A percentile compares a stretch with the other conserved stretches of the same genome.
Evolutionary conservation across 768 basidiomycete genomes (phyloP).

Genomic region (Tulasnella sp.): DNA sequence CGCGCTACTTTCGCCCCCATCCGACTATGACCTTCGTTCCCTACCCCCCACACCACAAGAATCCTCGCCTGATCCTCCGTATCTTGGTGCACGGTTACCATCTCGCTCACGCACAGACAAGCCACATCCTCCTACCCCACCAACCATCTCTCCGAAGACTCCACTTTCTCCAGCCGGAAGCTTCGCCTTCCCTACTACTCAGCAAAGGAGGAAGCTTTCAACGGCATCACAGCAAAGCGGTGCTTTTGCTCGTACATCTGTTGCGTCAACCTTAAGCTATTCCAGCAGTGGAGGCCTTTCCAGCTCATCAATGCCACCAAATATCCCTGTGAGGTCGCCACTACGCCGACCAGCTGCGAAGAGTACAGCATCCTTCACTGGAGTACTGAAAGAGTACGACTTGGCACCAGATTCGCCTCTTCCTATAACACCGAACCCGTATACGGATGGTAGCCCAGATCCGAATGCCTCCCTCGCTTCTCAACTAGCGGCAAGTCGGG

Average conservation of each 20-base stretch:
- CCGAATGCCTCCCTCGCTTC: slow-evolving; percentile 4
- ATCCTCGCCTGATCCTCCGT: neutral
- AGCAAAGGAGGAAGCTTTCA: slow-evolving; percentile 3
- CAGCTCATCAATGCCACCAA: neutral
- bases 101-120: neutral
- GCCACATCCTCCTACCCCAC: neutral
- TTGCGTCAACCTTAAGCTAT: slow-evolving; percentile 9
- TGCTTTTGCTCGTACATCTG: slow-evolving; percentile 6
- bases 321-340: slow-evolving; percentile 4
- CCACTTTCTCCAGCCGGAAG: neutral
- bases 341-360: slow-evolving; percentile 7
- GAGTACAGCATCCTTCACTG: slow-evolving; percentile 13
- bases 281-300: neutral
- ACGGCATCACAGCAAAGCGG: slow-evolving; percentile 6
- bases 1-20: neutral
- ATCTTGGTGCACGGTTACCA: neutral
- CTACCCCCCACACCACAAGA: slow-evolving; percentile 12
- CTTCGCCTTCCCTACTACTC: slow-evolving; percentile 1
- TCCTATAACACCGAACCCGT: neutral
- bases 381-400: slow-evolving; percentile 11
- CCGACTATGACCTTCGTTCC: slow-evolving; percentile 7
- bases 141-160: neutral
- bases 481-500: neutral
- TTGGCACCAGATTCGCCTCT: slow-evolving; percentile 8
- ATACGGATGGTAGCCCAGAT: slow-evolving; percentile 3